These are phyloP conservation scores for Allium fistulosum DNA, from an alignment of 106 monocot genomes.

Conservation along the genomic window DNA sequence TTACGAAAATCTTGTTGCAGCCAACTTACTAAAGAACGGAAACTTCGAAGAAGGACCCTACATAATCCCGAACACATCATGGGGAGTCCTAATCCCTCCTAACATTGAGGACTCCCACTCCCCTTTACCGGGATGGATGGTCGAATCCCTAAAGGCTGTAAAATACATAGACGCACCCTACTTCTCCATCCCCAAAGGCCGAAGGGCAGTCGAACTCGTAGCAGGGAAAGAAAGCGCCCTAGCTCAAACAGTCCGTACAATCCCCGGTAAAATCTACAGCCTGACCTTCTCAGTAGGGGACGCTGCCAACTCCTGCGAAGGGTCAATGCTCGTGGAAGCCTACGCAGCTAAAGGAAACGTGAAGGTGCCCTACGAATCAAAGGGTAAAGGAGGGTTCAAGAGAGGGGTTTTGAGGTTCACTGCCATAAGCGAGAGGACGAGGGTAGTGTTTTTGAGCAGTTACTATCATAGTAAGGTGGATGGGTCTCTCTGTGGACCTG, in stretches of 20 bases:
- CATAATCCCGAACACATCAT: conserved; percentile 32
- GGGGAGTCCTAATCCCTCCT: conserved; percentile 52
- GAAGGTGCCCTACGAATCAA: conserved; percentile 49
- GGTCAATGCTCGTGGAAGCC: conserved; percentile 49
- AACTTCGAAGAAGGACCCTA: conserved; percentile 59
- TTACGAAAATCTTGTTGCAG: conserved; percentile 9
- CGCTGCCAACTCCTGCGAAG: conserved; percentile 39
- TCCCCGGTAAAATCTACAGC: conserved; percentile 25
- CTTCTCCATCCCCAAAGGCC: conserved; percentile 42
- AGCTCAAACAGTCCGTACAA: conserved; percentile 40
- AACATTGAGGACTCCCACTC: conserved; percentile 58
- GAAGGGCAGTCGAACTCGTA: conserved; percentile 53
- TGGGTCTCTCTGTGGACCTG: conserved; percentile 60
- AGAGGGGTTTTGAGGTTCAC: conserved; percentile 35
- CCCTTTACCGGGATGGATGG: conserved; percentile 53
- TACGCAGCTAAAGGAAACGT: conserved; percentile 29
- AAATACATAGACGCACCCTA: conserved; percentile 52
- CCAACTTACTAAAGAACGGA: conserved; percentile 46
- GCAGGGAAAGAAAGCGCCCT: conserved; percentile 48
- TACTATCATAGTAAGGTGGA: conserved; percentile 43
- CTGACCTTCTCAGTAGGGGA: conserved; percentile 54
- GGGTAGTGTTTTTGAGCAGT: conserved; percentile 48
- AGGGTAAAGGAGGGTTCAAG: conserved; percentile 50
- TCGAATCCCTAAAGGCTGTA: conserved; percentile 52
- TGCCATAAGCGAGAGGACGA: conserved; percentile 24